phyloP scores from a whole-genome alignment of 2,329 filamentous ascomycete species.

The Pseudogymnoascus sp. region DNA sequence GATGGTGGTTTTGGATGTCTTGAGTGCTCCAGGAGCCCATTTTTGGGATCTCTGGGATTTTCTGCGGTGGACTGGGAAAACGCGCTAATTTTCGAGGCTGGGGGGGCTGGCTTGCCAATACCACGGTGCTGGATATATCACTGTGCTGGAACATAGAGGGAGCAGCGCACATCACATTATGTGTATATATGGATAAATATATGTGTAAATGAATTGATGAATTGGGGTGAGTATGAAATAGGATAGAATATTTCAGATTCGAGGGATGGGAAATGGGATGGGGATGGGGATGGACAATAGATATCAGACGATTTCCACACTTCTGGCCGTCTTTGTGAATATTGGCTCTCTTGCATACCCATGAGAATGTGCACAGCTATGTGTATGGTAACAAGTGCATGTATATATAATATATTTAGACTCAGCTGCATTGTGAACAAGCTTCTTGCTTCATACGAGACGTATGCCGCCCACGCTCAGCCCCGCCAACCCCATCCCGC shows the following conservation, averaged over 20 bases:
- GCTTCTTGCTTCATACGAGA: neutral
- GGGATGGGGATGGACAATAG: neutral
- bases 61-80: neutral
- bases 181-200: neutral
- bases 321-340: neutral
- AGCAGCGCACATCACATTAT: neutral
- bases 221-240: neutral
- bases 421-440: neutral
- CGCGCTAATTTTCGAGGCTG: constrained; percentile 9
- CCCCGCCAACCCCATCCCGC: neutral
- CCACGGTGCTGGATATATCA: neutral
- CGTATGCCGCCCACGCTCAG: neutral
- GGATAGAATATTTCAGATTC: neutral
- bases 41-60: neutral
- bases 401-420: neutral
- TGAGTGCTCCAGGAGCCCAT: neutral
- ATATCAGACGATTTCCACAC: neutral
- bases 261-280: neutral
- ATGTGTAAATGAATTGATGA: neutral
- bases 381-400: neutral
- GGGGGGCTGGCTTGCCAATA: neutral
- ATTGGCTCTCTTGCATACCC: neutral
- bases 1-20: constrained; percentile 1
- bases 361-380: neutral
- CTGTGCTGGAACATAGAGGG: neutral